Percentiles rank a stretch among this genome's conserved stretches.
Evolutionary conservation across 345 rosid species (phyloP).

Genomic region (Lumnitzera littorea): DNA sequence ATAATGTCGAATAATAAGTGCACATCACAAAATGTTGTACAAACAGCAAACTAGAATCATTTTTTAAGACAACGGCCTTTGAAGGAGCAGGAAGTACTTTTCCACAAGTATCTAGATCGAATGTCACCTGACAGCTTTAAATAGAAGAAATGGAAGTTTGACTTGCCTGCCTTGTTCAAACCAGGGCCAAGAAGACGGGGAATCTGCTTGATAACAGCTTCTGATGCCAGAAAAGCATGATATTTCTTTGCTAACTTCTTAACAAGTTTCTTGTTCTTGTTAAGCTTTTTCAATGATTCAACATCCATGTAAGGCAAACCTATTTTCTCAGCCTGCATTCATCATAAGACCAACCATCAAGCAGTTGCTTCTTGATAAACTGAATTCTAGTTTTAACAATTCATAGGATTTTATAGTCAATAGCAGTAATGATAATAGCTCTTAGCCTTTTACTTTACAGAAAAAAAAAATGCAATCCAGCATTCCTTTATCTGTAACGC

Average conservation of each 20-base stretch:
- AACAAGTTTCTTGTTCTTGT: slow-evolving; percentile 77
- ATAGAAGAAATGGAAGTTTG: background rate
- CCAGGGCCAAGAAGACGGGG: slow-evolving; percentile 85
- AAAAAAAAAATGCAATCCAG: too few relatives aligned
- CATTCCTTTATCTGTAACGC: too few relatives aligned
- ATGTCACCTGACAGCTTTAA: background rate
- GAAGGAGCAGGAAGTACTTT: background rate
- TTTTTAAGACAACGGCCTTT: background rate
- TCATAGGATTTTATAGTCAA: too few relatives aligned
- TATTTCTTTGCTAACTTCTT: slow-evolving; percentile 77
- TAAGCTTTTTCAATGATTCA: slow-evolving; percentile 62
- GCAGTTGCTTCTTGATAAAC: too few relatives aligned
- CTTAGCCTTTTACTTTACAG: too few relatives aligned
- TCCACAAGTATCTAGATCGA: background rate
- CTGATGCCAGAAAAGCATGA: slow-evolving; percentile 77
- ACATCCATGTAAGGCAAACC: slow-evolving; percentile 71
- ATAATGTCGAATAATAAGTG: background rate
- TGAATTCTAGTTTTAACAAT: too few relatives aligned
- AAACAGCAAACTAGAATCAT: too few relatives aligned
- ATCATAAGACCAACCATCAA: background rate
- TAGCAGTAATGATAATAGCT: too few relatives aligned
- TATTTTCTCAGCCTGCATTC: slow-evolving; percentile 56
- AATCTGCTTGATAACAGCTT: slow-evolving; percentile 77
- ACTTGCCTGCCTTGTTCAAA: slow-evolving; percentile 90
- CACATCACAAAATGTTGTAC: too few relatives aligned